Evolutionary conservation across 1,284 basidiomycete genomes (phyloP).

Genomic region (Sporisorium exsertum): DNA sequence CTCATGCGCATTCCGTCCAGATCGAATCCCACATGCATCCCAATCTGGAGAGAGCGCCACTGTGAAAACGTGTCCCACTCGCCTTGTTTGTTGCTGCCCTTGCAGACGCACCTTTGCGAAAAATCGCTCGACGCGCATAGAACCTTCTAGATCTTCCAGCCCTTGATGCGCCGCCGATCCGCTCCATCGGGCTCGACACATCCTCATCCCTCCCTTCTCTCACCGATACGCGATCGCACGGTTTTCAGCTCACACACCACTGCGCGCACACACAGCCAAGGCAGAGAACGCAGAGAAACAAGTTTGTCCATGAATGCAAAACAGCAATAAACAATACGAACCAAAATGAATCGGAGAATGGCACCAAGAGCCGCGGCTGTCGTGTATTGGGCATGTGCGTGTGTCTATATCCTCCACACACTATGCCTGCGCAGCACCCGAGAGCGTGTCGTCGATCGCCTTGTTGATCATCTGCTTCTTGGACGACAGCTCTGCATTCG

Average conservation of each 20-base stretch:
- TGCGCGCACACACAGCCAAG: neutral
- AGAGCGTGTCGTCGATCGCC: conserved; percentile 66
- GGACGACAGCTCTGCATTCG: conserved; percentile 59
- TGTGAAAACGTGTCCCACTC: neutral
- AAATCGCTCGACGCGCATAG: conserved; percentile 8
- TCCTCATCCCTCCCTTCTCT: neutral
- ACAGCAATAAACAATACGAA: conserved; percentile 6
- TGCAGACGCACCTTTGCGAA: neutral
- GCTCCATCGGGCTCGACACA: neutral
- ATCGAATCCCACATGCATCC: neutral
- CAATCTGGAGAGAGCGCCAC: neutral
- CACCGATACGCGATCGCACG: neutral
- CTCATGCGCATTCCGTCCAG: neutral
- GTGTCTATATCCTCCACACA: neutral
- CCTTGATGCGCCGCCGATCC: neutral
- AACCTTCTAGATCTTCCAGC: conserved; percentile 23
- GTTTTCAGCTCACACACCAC: neutral
- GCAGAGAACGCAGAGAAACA: neutral
- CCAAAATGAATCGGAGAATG: neutral
- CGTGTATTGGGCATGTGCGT: neutral
- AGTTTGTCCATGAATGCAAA: conserved; percentile 21
- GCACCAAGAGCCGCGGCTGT: neutral
- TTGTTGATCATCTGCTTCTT: conserved; percentile 64
- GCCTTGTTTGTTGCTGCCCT: no score
- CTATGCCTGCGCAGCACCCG: conserved; percentile 50